phyloP scores from a whole-genome alignment of 345 rosid genomes.

The Iberis pinnata region DNA sequence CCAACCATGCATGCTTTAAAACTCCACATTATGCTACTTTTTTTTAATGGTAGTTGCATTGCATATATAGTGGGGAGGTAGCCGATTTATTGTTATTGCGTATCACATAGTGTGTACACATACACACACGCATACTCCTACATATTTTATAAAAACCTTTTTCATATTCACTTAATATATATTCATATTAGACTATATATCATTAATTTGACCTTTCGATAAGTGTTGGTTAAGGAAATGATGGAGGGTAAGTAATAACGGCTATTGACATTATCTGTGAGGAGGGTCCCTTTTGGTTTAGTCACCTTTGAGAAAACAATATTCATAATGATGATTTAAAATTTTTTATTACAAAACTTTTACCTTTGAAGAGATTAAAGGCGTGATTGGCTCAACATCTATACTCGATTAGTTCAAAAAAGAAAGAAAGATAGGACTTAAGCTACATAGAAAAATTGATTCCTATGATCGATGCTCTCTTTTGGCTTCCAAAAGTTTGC shows the following conservation, averaged over 20 bases:
- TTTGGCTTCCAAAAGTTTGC: background rate
- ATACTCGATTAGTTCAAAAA: background rate
- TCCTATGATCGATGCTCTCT: background rate
- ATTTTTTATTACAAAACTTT: background rate
- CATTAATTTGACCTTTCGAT: background rate
- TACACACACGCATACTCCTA: background rate
- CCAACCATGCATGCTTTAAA: constrained; percentile 18
- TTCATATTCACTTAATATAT: background rate
- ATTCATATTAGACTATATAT: background rate
- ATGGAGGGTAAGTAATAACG: constrained; percentile 13
- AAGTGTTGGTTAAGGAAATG: constrained; percentile 11
- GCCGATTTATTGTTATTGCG: constrained; percentile 13
- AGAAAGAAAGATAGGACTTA: constrained; percentile 17
- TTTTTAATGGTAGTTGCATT: too few relatives aligned
- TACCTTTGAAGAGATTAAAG: constrained; percentile 24
- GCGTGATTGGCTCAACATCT: constrained; percentile 30
- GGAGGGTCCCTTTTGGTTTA: constrained; percentile 17
- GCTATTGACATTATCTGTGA: constrained; percentile 10
- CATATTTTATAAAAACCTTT: background rate
- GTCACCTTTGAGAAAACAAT: constrained; percentile 12
- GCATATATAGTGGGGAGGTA: constrained; percentile 23
- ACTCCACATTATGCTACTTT: constrained; percentile 5
- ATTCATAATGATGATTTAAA: constrained; percentile 12
- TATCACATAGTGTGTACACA: background rate
- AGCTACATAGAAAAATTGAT: constrained; percentile 15